phyloP scores from a whole-genome alignment of 306 rosid species.

The Bauhinia variegata region DNA sequence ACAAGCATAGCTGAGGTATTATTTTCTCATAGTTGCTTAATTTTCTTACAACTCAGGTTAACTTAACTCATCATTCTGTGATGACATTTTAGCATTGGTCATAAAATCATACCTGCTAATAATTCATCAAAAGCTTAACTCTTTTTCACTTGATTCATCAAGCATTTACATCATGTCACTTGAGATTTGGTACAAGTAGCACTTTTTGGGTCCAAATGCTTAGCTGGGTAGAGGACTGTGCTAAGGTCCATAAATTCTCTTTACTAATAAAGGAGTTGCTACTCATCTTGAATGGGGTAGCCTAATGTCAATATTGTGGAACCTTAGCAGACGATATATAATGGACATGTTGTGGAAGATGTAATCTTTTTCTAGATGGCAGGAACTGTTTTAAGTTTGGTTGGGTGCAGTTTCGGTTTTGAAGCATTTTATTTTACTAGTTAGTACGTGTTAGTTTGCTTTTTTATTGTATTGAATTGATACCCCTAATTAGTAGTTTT shows the following conservation, averaged over 20 bases:
- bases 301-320: neutral
- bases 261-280: neutral
- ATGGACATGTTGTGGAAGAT: neutral
- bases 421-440: neutral
- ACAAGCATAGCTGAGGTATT: constrained; percentile 66
- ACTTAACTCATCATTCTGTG: neutral
- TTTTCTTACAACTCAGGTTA: constrained; percentile 11
- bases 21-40: constrained; percentile 19
- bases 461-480: no score
- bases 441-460: neutral
- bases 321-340: neutral
- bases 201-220: neutral
- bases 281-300: neutral
- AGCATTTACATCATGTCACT: constrained; percentile 1
- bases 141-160: neutral
- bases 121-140: neutral
- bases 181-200: neutral
- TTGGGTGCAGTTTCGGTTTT: neutral
- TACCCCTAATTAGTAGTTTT: no score
- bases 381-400: neutral
- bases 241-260: neutral
- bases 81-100: neutral
- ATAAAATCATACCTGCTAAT: neutral
- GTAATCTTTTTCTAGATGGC: neutral
- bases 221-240: neutral